Evolutionary conservation across 495 filamentous ascomycete species (phyloP), one percentile per base, ranked within the genome.

Genomic region (Clavariopsis aquatica): DNA sequence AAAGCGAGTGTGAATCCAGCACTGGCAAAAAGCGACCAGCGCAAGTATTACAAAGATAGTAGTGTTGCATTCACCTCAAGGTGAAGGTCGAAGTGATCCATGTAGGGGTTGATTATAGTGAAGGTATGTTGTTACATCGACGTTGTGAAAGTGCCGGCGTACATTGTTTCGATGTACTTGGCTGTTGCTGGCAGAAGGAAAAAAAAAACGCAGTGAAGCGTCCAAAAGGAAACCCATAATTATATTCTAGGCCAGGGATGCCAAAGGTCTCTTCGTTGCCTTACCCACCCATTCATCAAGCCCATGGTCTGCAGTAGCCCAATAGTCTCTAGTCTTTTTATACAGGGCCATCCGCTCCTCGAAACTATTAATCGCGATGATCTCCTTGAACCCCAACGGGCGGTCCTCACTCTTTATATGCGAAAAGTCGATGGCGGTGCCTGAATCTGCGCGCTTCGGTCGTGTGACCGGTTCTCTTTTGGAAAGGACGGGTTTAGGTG

Each of bases 241-340:
- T 24, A 24, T 8, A 3, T 3, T 49, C 19, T n/a, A 23, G 5
- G 47, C 47, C n/a, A 23, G 20, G 5, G 20, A 24, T 2, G 20
- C 19, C 47, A 23, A 13, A 9, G 5, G 2, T 22, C 47, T 49
- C 19, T 15, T 15, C 47, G 7, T 49, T 4, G 20, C 47, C 26
- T 52, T 55, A 15, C 47, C 64, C 9, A 67, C 52, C 64, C 64
- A 67, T 28, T 62, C 64, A 8, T 53, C 60, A 29, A 68, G 34
- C 60, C 65, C 65, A 64, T 68, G 65, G 49, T 68, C 65, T 29
- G 60, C 65, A 1, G 15, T 36, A 45, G 65, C 65, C 65, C 65
- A 68, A 57, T 68, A 68, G 28, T 64, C 60, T 26, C 65, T 63
- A 26, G 60, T 56, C 47, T 31, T 63, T 52, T 51, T 52, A 52